phyloP scores from a whole-genome alignment of 257 asterid species.

The Craterostigma plantagineum region DNA sequence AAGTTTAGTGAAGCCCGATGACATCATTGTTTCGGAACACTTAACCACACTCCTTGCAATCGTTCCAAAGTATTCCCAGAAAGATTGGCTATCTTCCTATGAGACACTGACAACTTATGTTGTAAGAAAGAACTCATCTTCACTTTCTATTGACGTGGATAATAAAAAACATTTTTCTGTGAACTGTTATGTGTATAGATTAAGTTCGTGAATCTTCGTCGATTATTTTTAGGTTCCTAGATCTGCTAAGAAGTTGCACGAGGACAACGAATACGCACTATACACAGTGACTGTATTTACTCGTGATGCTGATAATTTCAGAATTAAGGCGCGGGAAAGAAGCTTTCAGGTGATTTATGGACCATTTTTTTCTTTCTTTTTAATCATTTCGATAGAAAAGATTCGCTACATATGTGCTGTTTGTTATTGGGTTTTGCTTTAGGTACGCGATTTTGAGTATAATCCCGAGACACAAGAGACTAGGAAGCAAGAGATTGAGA shows the following conservation, averaged over 20 bases:
- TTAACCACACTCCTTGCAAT: slow-evolving; percentile 57
- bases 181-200: not conserved
- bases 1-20: slow-evolving; percentile 63
- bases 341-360: slow-evolving; percentile 48
- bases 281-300: slow-evolving; percentile 61
- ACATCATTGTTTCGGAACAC: slow-evolving; percentile 54
- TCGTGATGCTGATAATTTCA: slow-evolving; percentile 90
- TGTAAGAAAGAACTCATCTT: too few relatives aligned
- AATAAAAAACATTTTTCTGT: too few relatives aligned
- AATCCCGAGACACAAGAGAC: slow-evolving; percentile 13
- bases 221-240: slow-evolving; percentile 69
- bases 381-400: not conserved
- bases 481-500: slow-evolving; percentile 3
- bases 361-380: slow-evolving; percentile 7
- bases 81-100: slow-evolving; percentile 81
- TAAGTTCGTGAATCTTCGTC: slow-evolving; percentile 1
- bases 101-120: slow-evolving; percentile 77
- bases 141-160: too few relatives aligned
- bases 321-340: slow-evolving; percentile 64
- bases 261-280: slow-evolving; percentile 82
- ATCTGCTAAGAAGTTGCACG: slow-evolving; percentile 79
- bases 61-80: slow-evolving; percentile 72
- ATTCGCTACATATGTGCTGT: slow-evolving; percentile 1
- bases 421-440: slow-evolving; percentile 15
- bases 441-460: slow-evolving; percentile 72